A percentile compares a stretch with the other conserved stretches of the same genome.
phyloP scores from a whole-genome alignment of 2,329 filamentous ascomycete species.

The Verticillium tricorpus region DNA sequence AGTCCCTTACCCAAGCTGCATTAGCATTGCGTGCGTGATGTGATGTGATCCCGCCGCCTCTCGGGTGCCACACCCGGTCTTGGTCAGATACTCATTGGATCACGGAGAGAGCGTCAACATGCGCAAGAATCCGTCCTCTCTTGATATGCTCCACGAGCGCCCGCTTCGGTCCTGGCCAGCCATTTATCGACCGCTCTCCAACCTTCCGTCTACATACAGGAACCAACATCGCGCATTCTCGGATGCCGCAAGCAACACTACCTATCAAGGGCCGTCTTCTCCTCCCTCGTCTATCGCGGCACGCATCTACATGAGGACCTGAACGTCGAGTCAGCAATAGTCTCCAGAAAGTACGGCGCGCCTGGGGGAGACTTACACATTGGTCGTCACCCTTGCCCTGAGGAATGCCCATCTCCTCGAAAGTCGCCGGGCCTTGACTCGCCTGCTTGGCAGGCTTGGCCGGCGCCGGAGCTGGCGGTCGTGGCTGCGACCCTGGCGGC shows the following conservation, averaged over 20 bases:
- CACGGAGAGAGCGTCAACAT: background rate
- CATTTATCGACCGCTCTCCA: background rate
- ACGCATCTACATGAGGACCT: background rate
- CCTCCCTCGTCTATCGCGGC: background rate
- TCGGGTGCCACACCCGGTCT: no score
- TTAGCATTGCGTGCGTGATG: background rate
- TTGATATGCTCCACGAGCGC: background rate
- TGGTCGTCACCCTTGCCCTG: conserved; percentile 78
- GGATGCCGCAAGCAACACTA: background rate
- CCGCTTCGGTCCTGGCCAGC: background rate
- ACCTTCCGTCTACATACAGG: background rate
- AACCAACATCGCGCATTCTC: background rate
- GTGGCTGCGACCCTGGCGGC: conserved; percentile 23
- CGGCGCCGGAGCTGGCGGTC: conserved; percentile 17
- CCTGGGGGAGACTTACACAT: conserved; percentile 61
- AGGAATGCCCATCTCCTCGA: conserved; percentile 97
- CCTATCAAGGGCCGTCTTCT: background rate
- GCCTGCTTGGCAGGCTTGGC: conserved; percentile 35
- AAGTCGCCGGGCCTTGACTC: conserved; percentile 83
- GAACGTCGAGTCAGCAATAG: background rate
- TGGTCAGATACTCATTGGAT: background rate
- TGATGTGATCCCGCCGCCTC: no score
- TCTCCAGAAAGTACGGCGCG: background rate
- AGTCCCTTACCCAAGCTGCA: background rate
- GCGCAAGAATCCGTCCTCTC: background rate